Evolutionary conservation across 129 eudicot species (phyloP).

Genomic region (Logfia minima): DNA sequence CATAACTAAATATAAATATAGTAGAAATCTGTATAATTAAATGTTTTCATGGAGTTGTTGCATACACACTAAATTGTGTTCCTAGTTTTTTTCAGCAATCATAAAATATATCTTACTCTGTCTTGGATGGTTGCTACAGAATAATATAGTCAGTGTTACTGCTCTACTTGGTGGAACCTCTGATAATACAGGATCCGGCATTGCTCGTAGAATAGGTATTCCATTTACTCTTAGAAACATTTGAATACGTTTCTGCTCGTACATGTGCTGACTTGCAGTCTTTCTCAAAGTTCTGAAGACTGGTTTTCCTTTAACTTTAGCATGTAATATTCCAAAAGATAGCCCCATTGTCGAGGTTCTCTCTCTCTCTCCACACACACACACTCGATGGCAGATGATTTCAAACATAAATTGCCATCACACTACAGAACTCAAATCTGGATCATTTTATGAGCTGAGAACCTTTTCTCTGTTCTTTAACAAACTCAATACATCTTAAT

Average conservation of each 20-base stretch:
- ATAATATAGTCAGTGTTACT: slow-evolving; percentile 69
- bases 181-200: slow-evolving; percentile 87
- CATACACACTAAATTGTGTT: not conserved
- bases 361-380: slow-evolving; percentile 17
- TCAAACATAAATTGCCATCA: no score
- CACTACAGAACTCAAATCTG: not conserved
- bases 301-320: slow-evolving; percentile 68
- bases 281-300: slow-evolving; percentile 62
- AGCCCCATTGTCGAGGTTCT: slow-evolving; percentile 84
- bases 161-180: slow-evolving; percentile 74
- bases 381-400: not conserved
- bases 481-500: not conserved
- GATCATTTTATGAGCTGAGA: not conserved
- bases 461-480: not conserved
- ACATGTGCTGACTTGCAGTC: slow-evolving; percentile 23
- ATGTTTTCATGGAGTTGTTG: not conserved
- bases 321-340: slow-evolving; percentile 86
- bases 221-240: not conserved
- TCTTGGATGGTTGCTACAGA: slow-evolving; percentile 39
- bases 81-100: not conserved
- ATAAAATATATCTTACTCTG: not conserved
- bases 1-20: not conserved
- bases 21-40: not conserved
- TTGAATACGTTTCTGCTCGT: not conserved
- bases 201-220: slow-evolving; percentile 78